These are phyloP conservation scores for Penicillium pancosmium DNA, from an alignment of 495 filamentous ascomycete genomes.

Conservation along the genomic window DNA sequence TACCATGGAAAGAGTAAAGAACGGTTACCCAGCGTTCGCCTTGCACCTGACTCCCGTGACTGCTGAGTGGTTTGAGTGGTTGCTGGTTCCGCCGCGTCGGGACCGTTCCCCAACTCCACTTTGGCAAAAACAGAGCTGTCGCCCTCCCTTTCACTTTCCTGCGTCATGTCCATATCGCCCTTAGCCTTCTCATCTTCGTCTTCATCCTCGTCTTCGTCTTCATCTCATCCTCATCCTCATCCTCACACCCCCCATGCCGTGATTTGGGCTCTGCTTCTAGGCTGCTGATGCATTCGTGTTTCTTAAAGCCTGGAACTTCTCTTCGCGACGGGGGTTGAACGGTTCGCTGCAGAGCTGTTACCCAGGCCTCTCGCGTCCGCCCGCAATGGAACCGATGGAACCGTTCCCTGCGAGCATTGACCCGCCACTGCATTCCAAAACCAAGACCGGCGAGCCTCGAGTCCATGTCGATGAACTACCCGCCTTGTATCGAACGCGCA, in stretches of 20 bases:
- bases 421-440: constrained; percentile 19
- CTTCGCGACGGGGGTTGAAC: constrained; percentile 19
- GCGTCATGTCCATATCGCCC: constrained; percentile 1
- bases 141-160: constrained; percentile 4
- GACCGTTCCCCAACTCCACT: constrained; percentile 23
- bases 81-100: constrained; percentile 32
- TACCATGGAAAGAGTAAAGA: not conserved
- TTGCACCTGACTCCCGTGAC: not conserved
- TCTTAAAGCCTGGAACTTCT: not conserved
- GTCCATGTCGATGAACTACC: constrained; percentile 28
- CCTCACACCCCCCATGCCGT: constrained; percentile 6
- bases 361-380: constrained; percentile 17
- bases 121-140: constrained; percentile 25
- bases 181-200: not conserved
- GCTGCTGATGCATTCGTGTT: constrained; percentile 6
- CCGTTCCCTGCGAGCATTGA: constrained; percentile 24
- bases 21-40: constrained; percentile 14
- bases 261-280: constrained; percentile 3
- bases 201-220: not conserved
- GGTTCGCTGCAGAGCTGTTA: constrained; percentile 20
- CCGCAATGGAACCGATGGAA: constrained; percentile 34
- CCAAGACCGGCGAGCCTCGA: constrained; percentile 18
- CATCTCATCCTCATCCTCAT: not conserved
- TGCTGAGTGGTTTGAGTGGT: too few species aligned
- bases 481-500: constrained; percentile 17